Evolutionary conservation across 1,139 yeast species (phyloP), one percentile per base, ranked within the genome.

Genomic region (Ogataea hybrid): DNA sequence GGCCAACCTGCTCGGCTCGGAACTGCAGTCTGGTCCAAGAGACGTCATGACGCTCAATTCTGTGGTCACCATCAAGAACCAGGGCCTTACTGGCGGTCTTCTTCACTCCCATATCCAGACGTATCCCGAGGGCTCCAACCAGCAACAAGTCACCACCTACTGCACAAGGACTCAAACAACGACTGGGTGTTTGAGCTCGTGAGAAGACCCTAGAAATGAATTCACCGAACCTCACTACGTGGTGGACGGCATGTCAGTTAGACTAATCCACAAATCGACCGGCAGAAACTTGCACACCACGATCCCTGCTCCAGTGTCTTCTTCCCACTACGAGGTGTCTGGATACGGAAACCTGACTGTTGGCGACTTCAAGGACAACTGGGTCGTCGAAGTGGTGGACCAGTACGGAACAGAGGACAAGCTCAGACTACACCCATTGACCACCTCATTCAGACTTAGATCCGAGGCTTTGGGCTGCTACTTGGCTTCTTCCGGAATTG

Each of bases 61-160:
- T 1, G 64, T 73, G 25, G 75, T 87, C 43, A 87, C 97, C 5
- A 63, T 92, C 48, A 92, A 89, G 66, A 87, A 82, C 63, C 96
- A 88, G 69, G 97, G 96, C 35, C 75, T 89, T 52, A 83, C 92
- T 48, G 96, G 97, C 50, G 95, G 95, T 32, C 72, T 94, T 54
- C 76, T 92, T 58, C 99, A 92, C 68, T 92, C 98, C 10, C 99
- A 92, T 63, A 79, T 86, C 39, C 97, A 92, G 69, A 73, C 88
- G 10, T 92, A 72, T 71, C 98, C 98, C 33, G 95, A 81, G 58
- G 99, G 99, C 43, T 90, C 97, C 15, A 75, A 78, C 56, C 99
- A 92, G 69, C 97, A 92, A 67, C 98, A 92, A 68, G 86, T 92
- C 43, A 92, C 98, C 34, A 86, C 96, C 25, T 92, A 92, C 64